phyloP scores from a whole-genome alignment of 164 flowering plant species.

The Macadamia integrifolia region DNA sequence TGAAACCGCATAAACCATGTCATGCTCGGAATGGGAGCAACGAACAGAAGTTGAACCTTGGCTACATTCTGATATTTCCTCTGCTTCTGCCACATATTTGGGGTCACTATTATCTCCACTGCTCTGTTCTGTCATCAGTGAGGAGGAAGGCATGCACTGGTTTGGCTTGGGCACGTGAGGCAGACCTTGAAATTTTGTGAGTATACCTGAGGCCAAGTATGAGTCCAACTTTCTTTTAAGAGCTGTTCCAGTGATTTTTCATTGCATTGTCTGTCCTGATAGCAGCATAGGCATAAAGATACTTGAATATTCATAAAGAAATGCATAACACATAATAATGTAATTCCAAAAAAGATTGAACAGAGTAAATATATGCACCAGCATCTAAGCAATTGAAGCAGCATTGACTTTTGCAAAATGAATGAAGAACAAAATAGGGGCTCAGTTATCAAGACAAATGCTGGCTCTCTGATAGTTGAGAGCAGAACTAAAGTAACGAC shows the following conservation, averaged over 20 bases:
- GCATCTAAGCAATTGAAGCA: too few relatives aligned
- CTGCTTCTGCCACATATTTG: conserved; percentile 41
- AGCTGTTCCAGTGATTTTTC: conserved; percentile 98
- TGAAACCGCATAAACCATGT: conserved; percentile 23
- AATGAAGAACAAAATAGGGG: too few relatives aligned
- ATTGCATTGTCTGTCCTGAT: conserved; percentile 97
- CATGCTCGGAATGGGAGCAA: conserved; percentile 43
- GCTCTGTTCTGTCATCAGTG: conserved; percentile 36
- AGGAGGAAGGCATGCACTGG: conserved; percentile 39
- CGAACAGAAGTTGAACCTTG: conserved; percentile 47
- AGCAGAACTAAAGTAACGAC: too few relatives aligned
- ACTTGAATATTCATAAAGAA: background rate
- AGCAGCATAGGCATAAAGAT: background rate
- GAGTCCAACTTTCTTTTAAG: conserved; percentile 89
- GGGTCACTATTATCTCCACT: conserved; percentile 47
- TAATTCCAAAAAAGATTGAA: background rate
- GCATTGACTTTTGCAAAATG: too few relatives aligned
- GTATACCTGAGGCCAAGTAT: conserved; percentile 74
- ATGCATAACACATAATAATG: background rate
- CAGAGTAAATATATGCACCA: too few relatives aligned
- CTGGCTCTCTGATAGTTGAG: too few relatives aligned
- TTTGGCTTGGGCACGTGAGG: conserved; percentile 39
- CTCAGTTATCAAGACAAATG: too few relatives aligned
- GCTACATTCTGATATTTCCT: conserved; percentile 77
- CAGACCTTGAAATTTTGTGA: conserved; percentile 52